phyloP scores from a whole-genome alignment of 2,329 filamentous ascomycete species.

The Furcasterigmium furcatum region DNA sequence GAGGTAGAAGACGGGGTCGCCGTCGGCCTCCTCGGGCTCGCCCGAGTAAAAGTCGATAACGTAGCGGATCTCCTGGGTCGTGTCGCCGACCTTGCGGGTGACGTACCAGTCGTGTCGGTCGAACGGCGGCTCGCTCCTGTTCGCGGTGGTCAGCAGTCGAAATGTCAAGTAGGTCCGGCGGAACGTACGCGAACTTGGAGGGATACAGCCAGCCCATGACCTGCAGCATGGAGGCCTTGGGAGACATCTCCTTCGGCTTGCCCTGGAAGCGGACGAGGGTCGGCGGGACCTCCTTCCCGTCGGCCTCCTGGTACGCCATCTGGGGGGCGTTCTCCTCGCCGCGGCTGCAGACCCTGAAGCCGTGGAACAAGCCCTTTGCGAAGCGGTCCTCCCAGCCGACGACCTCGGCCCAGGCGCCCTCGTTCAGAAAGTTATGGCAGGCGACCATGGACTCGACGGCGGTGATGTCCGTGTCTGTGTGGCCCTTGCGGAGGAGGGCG shows the following conservation, averaged over 20 bases:
- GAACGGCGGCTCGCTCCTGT: conserved; percentile 79
- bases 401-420: conserved; percentile 95
- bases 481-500: conserved; percentile 91
- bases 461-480: conserved; percentile 88
- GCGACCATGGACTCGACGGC: conserved; percentile 96
- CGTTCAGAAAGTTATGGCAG: conserved; percentile 97
- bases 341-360: conserved; percentile 70
- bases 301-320: conserved; percentile 44
- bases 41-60: conserved; percentile 96
- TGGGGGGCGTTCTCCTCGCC: conserved; percentile 64
- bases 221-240: conserved; percentile 84
- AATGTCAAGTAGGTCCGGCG: background rate
- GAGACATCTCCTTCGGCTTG: conserved; percentile 82
- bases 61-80: conserved; percentile 79
- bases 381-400: conserved; percentile 91
- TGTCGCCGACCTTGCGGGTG: conserved; percentile 64
- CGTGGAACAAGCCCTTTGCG: conserved; percentile 64
- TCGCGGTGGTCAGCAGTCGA: background rate
- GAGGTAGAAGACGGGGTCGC: conserved; percentile 92
- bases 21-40: conserved; percentile 76
- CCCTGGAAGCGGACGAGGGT: conserved; percentile 85
- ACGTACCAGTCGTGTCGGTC: conserved; percentile 98
- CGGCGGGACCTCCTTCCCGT: conserved; percentile 57
- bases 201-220: conserved; percentile 78
- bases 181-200: conserved; percentile 67